Evolutionary conservation across 805 yeast genomes (phyloP).

Genomic region (Zygosaccharomyces gambellarensis): DNA sequence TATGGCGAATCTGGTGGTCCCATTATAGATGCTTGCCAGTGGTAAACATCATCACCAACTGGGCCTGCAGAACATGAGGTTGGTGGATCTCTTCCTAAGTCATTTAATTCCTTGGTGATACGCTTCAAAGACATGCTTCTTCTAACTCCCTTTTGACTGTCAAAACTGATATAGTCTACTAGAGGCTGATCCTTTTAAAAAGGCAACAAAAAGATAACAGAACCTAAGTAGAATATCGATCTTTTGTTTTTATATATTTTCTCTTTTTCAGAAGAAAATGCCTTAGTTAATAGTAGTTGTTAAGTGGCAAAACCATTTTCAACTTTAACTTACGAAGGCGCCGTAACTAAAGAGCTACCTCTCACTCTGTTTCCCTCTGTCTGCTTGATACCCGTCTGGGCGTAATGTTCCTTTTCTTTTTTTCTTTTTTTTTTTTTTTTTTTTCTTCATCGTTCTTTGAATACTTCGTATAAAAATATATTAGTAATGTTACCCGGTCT

Average conservation of each 20-base stretch:
- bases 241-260: background rate
- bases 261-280: background rate
- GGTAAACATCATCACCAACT: constrained; percentile 94
- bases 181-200: no score
- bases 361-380: background rate
- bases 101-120: constrained; percentile 91
- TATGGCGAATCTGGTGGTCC: constrained; percentile 95
- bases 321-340: background rate
- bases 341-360: background rate
- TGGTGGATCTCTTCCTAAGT: constrained; percentile 97
- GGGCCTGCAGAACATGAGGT: constrained; percentile 99
- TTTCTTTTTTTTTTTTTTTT: background rate
- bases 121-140: constrained; percentile 80
- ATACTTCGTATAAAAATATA: background rate
- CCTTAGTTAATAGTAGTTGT: background rate
- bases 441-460: background rate
- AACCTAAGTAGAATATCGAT: background rate
- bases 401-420: background rate
- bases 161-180: background rate
- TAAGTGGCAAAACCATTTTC: background rate
- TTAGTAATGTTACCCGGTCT: background rate
- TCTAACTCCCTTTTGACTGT: background rate
- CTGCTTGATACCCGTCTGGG: background rate
- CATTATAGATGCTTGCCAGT: constrained; percentile 99
- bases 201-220: background rate